Base-by-base conservation (phyloP, 345 rosid genomes). In the Populus davidiana region DNA sequence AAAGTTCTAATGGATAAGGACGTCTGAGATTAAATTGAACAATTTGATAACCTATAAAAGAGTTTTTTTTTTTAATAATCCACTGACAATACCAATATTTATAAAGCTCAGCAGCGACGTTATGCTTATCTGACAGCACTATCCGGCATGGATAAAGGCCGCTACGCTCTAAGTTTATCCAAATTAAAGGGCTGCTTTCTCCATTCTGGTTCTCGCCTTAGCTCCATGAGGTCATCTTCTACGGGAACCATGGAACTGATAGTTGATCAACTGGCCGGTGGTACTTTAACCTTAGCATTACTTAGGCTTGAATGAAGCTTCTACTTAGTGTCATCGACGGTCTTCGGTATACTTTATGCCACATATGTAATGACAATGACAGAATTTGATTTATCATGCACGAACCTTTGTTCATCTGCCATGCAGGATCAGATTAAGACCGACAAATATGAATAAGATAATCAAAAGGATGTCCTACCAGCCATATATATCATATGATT, bases 41-140 rank as follows among this genome's bases (percentile, higher is more conserved):
- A 47, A 47, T 25, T n/a, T 38, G 71, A 27, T 66, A 33, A 33
- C 17, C 69, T 21, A 29, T 35, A 29, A 29, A 8, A 38, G 17
- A 2, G 18, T 17, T n/a, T 11, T 52, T 1, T 50, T 6, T 21
- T n/a, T 33, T 33, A 35, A 7, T 68, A 20, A 68, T 68, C 47
- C 36, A 47, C 2, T 6, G 76, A 6, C 44, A 63, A 21, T 63
- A 54, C 9, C 70, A 65, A 27, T 23, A 75, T 59, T 65, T 75
- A 27, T 67, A 76, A 67, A 38, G 78, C 52, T 35, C 35, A 39
- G 72, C 66, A 67, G 66, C n/a, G 72, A 67, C 72, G 12, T 68
- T 67, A 35, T 33, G 52, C 72, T 67, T 76, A 76, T 76, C 78
- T 54, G 47, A 50, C 66, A 76, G 20, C 41, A 13, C 44, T 8